Evolutionary conservation across 202 grass and related monocot genomes (phyloP).

Genomic region (Setaria italica): DNA sequence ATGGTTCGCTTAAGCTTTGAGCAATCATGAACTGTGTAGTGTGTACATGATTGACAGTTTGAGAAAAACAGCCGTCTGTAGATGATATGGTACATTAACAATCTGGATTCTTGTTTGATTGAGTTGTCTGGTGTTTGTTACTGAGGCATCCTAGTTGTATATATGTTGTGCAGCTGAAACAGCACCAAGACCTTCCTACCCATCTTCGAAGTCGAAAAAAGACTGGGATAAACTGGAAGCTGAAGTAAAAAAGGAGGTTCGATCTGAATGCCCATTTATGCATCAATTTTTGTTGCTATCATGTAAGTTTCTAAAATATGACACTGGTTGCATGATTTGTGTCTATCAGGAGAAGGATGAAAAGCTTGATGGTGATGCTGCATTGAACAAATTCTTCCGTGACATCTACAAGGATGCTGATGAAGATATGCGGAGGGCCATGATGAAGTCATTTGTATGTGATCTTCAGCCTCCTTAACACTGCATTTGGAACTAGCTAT

Average conservation of each 20-base stretch:
- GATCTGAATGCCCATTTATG: neutral
- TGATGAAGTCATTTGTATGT: constrained; percentile 97
- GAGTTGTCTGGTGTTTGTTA: neutral
- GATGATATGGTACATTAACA: neutral
- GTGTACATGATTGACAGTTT: neutral
- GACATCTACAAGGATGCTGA: constrained; percentile 92
- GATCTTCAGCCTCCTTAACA: neutral
- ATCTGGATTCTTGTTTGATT: neutral
- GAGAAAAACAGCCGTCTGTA: neutral
- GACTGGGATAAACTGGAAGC: constrained; percentile 99
- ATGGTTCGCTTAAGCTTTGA: neutral
- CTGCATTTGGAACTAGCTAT: neutral
- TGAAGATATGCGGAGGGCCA: constrained; percentile 89
- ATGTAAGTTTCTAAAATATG: constrained; percentile 4
- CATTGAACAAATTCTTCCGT: constrained; percentile 94
- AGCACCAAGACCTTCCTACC: constrained; percentile 75
- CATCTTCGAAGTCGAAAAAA: constrained; percentile 85
- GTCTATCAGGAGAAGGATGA: constrained; percentile 89
- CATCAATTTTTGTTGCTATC: neutral
- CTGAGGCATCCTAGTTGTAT: neutral
- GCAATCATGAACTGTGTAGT: neutral
- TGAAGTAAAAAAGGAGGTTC: constrained; percentile 87
- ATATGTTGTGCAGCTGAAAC: constrained; percentile 56
- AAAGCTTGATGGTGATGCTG: constrained; percentile 92
- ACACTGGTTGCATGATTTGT: constrained; percentile 13